Evolutionary conservation across 129 eudicot genomes (phyloP).

Genomic region (Flaveria brownii): DNA sequence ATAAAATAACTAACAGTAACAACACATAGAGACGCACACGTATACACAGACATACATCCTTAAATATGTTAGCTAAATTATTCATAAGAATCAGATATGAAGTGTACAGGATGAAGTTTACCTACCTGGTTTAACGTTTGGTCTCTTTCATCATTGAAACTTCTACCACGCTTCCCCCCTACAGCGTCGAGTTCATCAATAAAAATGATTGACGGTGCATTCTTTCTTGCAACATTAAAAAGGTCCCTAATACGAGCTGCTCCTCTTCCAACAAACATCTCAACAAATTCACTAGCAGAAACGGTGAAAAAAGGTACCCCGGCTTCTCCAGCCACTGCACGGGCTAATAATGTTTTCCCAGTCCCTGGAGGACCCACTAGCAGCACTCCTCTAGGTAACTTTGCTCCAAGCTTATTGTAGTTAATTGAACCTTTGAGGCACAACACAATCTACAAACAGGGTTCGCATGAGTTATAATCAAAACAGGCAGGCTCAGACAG

Average conservation of each 20-base stretch:
- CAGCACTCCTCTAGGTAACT: slow-evolving; percentile 89
- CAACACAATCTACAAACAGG: slow-evolving; percentile 61
- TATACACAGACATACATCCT: neutral
- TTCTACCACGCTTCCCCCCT: slow-evolving; percentile 97
- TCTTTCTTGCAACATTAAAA: slow-evolving; percentile 83
- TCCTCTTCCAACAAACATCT: slow-evolving; percentile 98
- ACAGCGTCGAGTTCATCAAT: slow-evolving; percentile 99
- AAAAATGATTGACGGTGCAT: slow-evolving; percentile 87
- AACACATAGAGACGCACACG: too few species aligned
- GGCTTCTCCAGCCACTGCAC: slow-evolving; percentile 99
- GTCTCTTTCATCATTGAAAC: slow-evolving; percentile 99
- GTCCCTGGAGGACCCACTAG: slow-evolving; percentile 99
- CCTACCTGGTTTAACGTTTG: slow-evolving; percentile 93
- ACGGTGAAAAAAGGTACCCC: slow-evolving; percentile 96
- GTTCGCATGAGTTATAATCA: neutral
- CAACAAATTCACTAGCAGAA: slow-evolving; percentile 98
- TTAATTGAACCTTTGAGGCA: slow-evolving; percentile 90
- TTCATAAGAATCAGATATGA: neutral
- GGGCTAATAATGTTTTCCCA: slow-evolving; percentile 91
- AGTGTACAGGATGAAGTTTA: slow-evolving; percentile 11
- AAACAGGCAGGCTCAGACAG: slow-evolving; percentile 15
- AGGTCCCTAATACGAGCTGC: slow-evolving; percentile 99
- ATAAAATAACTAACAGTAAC: neutral
- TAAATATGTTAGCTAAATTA: neutral
- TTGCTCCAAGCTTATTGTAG: slow-evolving; percentile 92